Evolutionary conservation across 2,329 filamentous ascomycete genomes (phyloP).

Genomic region (Epichloe elymi): DNA sequence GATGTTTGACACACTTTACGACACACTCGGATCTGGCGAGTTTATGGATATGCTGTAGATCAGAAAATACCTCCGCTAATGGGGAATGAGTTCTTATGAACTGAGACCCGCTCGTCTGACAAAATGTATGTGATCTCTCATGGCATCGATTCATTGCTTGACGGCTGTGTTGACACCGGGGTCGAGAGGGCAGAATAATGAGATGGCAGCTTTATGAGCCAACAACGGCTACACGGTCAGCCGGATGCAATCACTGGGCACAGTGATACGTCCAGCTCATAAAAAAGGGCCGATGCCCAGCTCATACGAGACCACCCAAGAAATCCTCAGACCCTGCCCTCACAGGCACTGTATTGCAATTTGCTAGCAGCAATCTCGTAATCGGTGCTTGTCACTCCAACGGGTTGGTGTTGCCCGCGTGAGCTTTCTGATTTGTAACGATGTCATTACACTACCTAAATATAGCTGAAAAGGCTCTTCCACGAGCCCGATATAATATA

Average conservation of each 20-base stretch:
- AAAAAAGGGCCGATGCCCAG: neutral
- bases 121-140: constrained; percentile 6
- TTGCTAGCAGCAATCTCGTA: neutral
- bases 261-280: neutral
- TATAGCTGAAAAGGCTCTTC: neutral
- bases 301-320: neutral
- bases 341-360: too few relatives aligned
- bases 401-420: neutral
- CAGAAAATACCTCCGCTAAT: neutral
- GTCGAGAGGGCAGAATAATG: neutral
- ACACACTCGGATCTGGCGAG: constrained; percentile 9
- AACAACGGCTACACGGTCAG: neutral
- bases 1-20: constrained; percentile 12
- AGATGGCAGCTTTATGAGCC: neutral
- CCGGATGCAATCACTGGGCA: neutral
- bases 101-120: neutral
- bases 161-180: constrained; percentile 5
- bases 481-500: neutral
- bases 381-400: neutral
- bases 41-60: constrained; percentile 4
- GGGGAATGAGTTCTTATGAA: neutral
- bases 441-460: neutral
- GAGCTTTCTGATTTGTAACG: neutral
- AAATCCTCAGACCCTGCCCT: neutral
- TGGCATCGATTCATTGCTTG: constrained; percentile 3